Percentiles rank a stretch among this genome's conserved stretches.
These are phyloP conservation scores for Colletotrichum liaoningense DNA, from an alignment of 2,329 filamentous ascomycete genomes.

Conservation along the genomic window DNA sequence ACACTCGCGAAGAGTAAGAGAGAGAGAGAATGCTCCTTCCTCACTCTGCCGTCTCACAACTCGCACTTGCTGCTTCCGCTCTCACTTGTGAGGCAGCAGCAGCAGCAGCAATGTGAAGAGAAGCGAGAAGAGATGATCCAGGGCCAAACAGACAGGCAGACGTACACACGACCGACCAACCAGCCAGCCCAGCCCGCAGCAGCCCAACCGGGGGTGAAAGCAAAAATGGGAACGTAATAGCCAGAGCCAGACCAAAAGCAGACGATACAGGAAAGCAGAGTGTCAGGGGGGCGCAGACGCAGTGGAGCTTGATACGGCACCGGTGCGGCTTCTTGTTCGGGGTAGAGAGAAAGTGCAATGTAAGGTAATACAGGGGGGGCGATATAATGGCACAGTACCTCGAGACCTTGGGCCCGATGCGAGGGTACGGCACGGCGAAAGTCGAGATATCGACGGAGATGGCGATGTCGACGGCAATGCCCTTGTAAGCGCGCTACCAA, in stretches of 20 bases:
- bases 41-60: not conserved
- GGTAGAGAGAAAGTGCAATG: conserved; percentile 33
- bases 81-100: not conserved
- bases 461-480: conserved; percentile 27
- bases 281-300: conserved; percentile 24
- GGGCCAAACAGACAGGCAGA: not conserved
- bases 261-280: conserved; percentile 4
- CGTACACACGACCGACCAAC: not conserved
- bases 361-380: conserved; percentile 31
- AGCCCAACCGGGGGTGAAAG: not conserved
- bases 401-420: conserved; percentile 19
- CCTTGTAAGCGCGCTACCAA: conserved; percentile 29
- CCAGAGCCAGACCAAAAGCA: conserved; percentile 10
- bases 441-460: conserved; percentile 14
- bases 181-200: not conserved
- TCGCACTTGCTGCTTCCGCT: not conserved
- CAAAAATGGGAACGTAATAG: not conserved
- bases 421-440: conserved; percentile 8
- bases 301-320: conserved; percentile 23
- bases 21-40: not conserved
- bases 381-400: conserved; percentile 32
- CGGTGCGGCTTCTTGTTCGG: conserved; percentile 28
- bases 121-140: not conserved
- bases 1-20: not conserved
- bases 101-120: not conserved